Conservation (phyloP, 495 filamentous ascomycete species). For the Penicillium cataractarum region DNA sequence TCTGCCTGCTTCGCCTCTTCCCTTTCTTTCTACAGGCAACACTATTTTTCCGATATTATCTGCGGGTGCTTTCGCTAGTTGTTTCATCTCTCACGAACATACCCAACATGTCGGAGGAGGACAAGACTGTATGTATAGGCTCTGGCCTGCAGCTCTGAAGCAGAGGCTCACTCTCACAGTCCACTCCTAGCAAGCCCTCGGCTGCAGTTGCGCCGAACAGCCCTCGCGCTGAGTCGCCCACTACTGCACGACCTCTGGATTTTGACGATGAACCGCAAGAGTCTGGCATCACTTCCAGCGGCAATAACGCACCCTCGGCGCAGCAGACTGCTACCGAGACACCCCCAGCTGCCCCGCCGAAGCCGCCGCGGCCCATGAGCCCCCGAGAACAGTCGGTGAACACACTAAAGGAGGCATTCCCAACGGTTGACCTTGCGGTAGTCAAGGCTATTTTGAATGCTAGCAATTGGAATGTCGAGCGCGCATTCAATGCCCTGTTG, state of each 20-base stretch:
- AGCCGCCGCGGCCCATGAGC: constrained; percentile 84
- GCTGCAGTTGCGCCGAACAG: constrained; percentile 33
- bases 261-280: constrained; percentile 87
- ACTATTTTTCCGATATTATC: constrained; percentile 15
- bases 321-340: constrained; percentile 40
- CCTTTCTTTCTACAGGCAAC: constrained; percentile 33
- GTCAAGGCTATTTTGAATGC: constrained; percentile 87
- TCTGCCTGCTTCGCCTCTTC: constrained; percentile 28
- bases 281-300: constrained; percentile 44
- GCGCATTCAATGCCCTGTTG: constrained; percentile 93
- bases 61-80: neutral
- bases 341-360: constrained; percentile 71
- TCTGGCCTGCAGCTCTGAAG: constrained; percentile 8
- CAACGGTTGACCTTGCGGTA: constrained; percentile 75
- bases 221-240: constrained; percentile 74
- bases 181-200: constrained; percentile 39
- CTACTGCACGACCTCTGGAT: constrained; percentile 78
- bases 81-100: neutral
- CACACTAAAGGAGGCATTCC: constrained; percentile 94
- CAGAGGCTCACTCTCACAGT: constrained; percentile 35
- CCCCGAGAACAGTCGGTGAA: constrained; percentile 81
- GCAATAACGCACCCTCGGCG: constrained; percentile 9
- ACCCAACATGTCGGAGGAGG: constrained; percentile 45
- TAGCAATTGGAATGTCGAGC: constrained; percentile 85
- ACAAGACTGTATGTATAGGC: constrained; percentile 39